phyloP scores from a whole-genome alignment of 2,329 filamentous ascomycete genomes.

The Leptographium procerum region DNA sequence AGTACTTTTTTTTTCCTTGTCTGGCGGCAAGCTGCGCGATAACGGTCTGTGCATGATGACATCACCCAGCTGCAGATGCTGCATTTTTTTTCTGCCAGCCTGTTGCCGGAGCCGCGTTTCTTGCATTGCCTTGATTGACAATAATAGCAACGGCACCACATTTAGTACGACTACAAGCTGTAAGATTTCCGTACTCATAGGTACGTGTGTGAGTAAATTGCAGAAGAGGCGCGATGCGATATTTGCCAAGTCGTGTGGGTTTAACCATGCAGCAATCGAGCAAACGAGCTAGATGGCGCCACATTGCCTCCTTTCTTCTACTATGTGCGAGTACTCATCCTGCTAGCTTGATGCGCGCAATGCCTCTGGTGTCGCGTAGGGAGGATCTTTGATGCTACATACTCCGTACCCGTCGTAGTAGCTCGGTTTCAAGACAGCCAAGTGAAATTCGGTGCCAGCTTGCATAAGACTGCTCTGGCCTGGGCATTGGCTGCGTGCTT shows the following conservation, averaged over 20 bases:
- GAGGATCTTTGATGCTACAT: no score
- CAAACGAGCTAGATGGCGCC: neutral
- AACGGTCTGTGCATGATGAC: neutral
- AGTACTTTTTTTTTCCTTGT: neutral
- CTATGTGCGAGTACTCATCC: no score
- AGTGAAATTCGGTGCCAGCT: no score
- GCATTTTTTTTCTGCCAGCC: neutral
- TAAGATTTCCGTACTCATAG: no score
- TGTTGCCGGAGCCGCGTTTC: neutral
- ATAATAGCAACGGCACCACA: neutral
- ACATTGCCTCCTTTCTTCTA: neutral
- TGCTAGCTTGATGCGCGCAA: neutral
- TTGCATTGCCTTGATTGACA: neutral
- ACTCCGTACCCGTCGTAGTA: no score
- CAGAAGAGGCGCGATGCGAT: neutral
- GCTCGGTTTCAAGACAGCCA: no score
- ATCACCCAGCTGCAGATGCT: neutral
- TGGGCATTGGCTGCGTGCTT: no score
- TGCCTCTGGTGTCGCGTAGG: neutral
- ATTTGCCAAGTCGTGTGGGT: neutral
- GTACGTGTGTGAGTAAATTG: no score
- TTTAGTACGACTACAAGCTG: no score
- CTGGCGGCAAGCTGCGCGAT: neutral
- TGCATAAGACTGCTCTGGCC: no score
- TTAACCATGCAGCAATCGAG: neutral